phyloP scores from a whole-genome alignment of 305 asterid genomes.

The Fraxinus xanthoxyloides region DNA sequence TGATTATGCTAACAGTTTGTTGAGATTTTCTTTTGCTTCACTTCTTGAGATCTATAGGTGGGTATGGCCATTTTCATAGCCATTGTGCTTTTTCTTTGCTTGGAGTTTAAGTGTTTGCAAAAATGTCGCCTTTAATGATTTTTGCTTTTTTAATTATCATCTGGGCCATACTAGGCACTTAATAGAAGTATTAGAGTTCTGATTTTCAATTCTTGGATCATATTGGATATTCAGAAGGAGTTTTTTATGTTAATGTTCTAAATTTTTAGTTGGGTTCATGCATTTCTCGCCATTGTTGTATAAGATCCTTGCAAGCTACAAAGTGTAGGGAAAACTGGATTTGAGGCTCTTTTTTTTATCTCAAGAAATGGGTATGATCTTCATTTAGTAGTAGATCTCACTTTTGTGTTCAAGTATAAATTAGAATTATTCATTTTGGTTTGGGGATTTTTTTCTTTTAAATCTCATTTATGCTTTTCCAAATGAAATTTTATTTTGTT shows the following conservation, averaged over 20 bases:
- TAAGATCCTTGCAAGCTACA: slow-evolving; percentile 31
- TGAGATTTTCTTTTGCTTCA: slow-evolving; percentile 48
- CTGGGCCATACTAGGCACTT: not conserved
- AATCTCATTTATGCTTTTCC: slow-evolving; percentile 33
- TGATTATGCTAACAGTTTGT: slow-evolving; percentile 39
- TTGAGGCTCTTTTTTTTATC: slow-evolving; percentile 29
- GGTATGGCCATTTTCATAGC: slow-evolving; percentile 43
- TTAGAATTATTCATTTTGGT: slow-evolving; percentile 2
- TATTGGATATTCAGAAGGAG: slow-evolving; percentile 26
- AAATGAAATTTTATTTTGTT: not conserved
- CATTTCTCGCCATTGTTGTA: slow-evolving; percentile 29
- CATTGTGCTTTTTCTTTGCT: slow-evolving; percentile 37
- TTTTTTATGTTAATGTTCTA: slow-evolving; percentile 12
- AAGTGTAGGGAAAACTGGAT: slow-evolving; percentile 25
- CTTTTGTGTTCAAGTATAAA: slow-evolving; percentile 1
- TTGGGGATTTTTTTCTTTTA: slow-evolving; percentile 19
- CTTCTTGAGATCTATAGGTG: slow-evolving; percentile 75
- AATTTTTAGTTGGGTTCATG: slow-evolving; percentile 27
- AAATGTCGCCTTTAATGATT: slow-evolving; percentile 27
- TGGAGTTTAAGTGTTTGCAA: slow-evolving; percentile 45
- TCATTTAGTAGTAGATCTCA: slow-evolving; percentile 13
- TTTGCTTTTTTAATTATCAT: slow-evolving; percentile 10
- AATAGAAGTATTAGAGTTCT: slow-evolving; percentile 21
- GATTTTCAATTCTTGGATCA: slow-evolving; percentile 1
- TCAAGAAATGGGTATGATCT: slow-evolving; percentile 42